Evolutionary conservation across 805 yeast species (phyloP).

Genomic region (Jamesozyma rosinii): DNA sequence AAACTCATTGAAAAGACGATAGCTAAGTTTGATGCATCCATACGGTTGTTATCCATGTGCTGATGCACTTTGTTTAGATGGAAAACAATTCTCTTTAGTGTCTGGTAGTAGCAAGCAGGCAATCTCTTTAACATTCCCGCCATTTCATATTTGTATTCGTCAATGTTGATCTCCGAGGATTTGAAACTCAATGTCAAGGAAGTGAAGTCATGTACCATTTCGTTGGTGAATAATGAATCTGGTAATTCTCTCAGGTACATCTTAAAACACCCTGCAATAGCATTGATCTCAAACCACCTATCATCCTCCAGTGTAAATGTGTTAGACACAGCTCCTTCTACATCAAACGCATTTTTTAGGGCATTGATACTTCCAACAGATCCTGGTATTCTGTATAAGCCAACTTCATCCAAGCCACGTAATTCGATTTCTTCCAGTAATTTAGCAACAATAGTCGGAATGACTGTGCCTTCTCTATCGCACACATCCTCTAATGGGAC

Average conservation of each 20-base stretch:
- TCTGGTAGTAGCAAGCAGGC: conserved; percentile 58
- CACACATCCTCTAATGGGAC: conserved; percentile 74
- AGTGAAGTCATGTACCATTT: conserved; percentile 51
- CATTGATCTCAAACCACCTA: conserved; percentile 70
- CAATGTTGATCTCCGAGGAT: conserved; percentile 14
- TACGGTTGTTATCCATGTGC: conserved; percentile 61
- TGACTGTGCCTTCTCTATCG: conserved; percentile 49
- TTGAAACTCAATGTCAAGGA: conserved; percentile 22
- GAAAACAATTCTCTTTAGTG: conserved; percentile 54
- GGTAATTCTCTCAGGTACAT: conserved; percentile 78
- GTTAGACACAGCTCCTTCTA: conserved; percentile 35
- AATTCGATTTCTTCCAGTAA: conserved; percentile 68
- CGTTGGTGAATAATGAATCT: conserved; percentile 66
- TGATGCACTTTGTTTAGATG: conserved; percentile 66
- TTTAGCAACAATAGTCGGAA: conserved; percentile 59
- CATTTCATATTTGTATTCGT: conserved; percentile 24
- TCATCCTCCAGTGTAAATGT: conserved; percentile 42
- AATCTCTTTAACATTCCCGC: conserved; percentile 33
- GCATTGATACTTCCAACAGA: conserved; percentile 49
- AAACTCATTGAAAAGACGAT: conserved; percentile 74
- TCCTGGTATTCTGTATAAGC: conserved; percentile 71
- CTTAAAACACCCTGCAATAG: conserved; percentile 82
- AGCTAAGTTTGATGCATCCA: conserved; percentile 84
- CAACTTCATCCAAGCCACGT: conserved; percentile 86
- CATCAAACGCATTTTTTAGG: conserved; percentile 46